Conservation (phyloP, 805 yeast species). For the Blastobotrys americana region DNA sequence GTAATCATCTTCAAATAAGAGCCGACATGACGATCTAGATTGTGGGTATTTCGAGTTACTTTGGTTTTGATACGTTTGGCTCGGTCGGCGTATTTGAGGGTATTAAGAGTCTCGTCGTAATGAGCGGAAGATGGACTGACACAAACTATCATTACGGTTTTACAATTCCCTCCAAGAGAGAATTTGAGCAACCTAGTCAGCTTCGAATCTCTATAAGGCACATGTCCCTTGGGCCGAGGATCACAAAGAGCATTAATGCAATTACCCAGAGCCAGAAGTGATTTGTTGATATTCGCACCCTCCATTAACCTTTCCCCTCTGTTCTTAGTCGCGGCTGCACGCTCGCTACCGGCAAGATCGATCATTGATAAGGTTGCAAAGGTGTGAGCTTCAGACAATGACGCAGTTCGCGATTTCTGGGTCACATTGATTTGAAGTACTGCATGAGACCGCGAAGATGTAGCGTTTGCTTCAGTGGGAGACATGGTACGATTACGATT, state of each 20-base stretch:
- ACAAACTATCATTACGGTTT: constrained; percentile 94
- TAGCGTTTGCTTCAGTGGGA: constrained; percentile 85
- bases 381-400: constrained; percentile 57
- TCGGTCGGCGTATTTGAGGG: constrained; percentile 82
- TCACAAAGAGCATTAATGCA: constrained; percentile 90
- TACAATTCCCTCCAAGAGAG: constrained; percentile 89
- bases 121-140: constrained; percentile 80
- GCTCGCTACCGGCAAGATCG: constrained; percentile 91
- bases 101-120: constrained; percentile 88
- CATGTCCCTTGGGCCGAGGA: constrained; percentile 56
- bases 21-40: constrained; percentile 75
- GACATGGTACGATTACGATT: constrained; percentile 73
- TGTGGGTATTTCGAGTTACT: constrained; percentile 62
- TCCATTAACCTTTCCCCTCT: constrained; percentile 75
- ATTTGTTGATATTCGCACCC: constrained; percentile 90
- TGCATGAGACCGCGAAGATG: constrained; percentile 90
- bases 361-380: constrained; percentile 80
- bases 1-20: constrained; percentile 78
- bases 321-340: constrained; percentile 85
- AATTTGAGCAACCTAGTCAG: constrained; percentile 79
- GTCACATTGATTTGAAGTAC: constrained; percentile 73
- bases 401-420: constrained; percentile 54
- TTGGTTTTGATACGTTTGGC: constrained; percentile 89
- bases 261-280: constrained; percentile 82
- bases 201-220: constrained; percentile 89